phyloP scores from a whole-genome alignment of 176 grass and related monocot species.

The Puccinellia tenuiflora region DNA sequence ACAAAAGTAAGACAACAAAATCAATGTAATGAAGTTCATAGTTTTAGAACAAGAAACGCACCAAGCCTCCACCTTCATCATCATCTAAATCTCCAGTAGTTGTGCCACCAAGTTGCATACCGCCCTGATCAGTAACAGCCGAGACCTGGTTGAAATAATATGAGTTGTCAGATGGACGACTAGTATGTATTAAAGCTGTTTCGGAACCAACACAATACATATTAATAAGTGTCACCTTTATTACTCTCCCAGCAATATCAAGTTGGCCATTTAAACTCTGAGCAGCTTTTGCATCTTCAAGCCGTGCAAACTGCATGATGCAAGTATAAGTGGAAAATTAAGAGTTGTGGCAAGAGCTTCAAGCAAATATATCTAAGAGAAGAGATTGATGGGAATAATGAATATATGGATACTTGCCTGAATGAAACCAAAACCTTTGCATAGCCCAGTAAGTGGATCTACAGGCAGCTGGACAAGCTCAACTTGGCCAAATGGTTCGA shows the following conservation, averaged over 20 bases:
- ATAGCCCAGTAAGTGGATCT: slow-evolving; percentile 80
- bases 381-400: slow-evolving; percentile 1
- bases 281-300: slow-evolving; percentile 99
- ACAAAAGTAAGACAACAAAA: background rate
- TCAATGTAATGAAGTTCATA: background rate
- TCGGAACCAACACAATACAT: background rate
- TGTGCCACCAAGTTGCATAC: slow-evolving; percentile 54
- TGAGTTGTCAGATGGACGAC: background rate
- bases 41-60: slow-evolving; percentile 29
- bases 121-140: slow-evolving; percentile 85
- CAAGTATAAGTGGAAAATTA: slow-evolving; percentile 22
- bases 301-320: slow-evolving; percentile 65
- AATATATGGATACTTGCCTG: slow-evolving; percentile 45
- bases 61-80: slow-evolving; percentile 96
- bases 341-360: background rate
- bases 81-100: slow-evolving; percentile 91
- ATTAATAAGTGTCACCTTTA: slow-evolving; percentile 59
- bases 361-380: background rate
- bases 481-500: slow-evolving; percentile 95
- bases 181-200: slow-evolving; percentile 12
- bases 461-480: slow-evolving; percentile 89
- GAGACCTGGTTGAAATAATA: slow-evolving; percentile 58
- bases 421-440: slow-evolving; percentile 97
- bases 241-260: slow-evolving; percentile 94
- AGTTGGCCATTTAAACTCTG: slow-evolving; percentile 97